Percentiles rank a stretch among this genome's conserved stretches.
Conservation (phyloP, 2,329 filamentous ascomycete genomes). For the Sporothrix sp. region DNA sequence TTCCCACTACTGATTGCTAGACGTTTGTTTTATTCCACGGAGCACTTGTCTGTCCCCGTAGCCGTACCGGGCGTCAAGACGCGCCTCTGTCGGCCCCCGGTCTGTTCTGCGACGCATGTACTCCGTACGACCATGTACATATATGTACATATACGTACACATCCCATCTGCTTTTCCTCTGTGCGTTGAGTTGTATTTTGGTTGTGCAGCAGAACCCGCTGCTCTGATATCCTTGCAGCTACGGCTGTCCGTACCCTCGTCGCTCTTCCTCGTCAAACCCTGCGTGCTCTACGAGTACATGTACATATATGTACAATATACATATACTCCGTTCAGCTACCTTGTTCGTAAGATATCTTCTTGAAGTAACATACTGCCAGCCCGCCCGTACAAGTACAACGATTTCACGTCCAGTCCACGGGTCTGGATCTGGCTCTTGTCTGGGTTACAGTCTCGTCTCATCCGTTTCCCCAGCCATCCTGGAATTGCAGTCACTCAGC, state of each 20-base stretch:
- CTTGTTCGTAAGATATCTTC: too few relatives aligned
- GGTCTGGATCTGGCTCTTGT: constrained; percentile 11
- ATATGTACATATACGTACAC: too few relatives aligned
- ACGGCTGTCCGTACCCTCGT: too few relatives aligned
- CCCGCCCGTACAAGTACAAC: not conserved
- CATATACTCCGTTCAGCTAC: too few relatives aligned
- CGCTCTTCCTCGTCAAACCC: not conserved
- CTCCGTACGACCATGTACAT: too few relatives aligned
- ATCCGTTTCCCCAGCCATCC: not conserved
- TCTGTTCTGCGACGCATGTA: too few relatives aligned
- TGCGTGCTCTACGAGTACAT: not conserved
- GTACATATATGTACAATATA: not conserved
- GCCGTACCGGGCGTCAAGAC: not conserved
- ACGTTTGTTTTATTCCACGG: not conserved
- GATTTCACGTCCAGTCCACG: constrained; percentile 10
- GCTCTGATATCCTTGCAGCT: too few relatives aligned
- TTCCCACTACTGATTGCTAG: too few relatives aligned
- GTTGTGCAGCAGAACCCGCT: too few relatives aligned
- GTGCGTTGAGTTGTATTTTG: too few relatives aligned
- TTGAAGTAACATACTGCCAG: not conserved
- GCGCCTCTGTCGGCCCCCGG: too few relatives aligned
- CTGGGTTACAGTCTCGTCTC: not conserved
- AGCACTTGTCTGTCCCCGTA: not conserved
- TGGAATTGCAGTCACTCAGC: not conserved
- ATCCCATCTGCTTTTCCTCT: too few relatives aligned